Percentiles rank a stretch among this genome's conserved stretches.
Conservation (phyloP, 257 asterid genomes). For the Thymus quinquecostatus region DNA sequence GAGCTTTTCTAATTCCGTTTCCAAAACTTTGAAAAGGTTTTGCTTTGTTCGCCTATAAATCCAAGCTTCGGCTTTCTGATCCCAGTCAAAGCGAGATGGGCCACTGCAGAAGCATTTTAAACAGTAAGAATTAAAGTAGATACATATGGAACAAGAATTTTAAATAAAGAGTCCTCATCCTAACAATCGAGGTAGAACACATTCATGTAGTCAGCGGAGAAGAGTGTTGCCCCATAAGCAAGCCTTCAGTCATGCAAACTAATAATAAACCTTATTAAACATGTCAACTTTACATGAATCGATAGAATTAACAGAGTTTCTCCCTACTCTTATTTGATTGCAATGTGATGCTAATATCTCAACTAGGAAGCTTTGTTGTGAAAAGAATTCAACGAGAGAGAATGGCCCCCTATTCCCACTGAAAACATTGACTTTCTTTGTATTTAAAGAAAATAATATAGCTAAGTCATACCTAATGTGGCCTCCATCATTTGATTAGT, state of each 20-base stretch:
- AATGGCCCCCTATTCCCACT: background rate
- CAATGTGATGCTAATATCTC: slow-evolving; percentile 2
- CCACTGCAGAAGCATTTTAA: slow-evolving; percentile 59
- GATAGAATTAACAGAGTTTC: background rate
- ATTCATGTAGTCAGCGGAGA: background rate
- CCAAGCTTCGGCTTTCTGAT: slow-evolving; percentile 65
- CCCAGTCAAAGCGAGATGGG: slow-evolving; percentile 94
- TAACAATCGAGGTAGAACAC: background rate
- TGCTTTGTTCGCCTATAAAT: slow-evolving; percentile 69
- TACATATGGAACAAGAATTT: slow-evolving; percentile 5
- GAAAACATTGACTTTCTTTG: background rate
- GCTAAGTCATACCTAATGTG: background rate
- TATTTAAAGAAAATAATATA: background rate
- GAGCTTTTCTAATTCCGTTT: slow-evolving; percentile 71
- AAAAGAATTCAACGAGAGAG: slow-evolving; percentile 1
- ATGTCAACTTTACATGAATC: background rate
- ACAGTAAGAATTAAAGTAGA: slow-evolving; percentile 23
- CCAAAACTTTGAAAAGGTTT: slow-evolving; percentile 51
- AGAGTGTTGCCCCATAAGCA: background rate
- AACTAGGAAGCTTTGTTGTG: slow-evolving; percentile 1
- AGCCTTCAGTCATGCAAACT: slow-evolving; percentile 9
- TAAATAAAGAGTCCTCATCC: background rate
- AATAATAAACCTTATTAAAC: background rate
- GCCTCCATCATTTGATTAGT: background rate
- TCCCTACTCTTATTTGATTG: background rate